Evolutionary conservation across 345 rosid species (phyloP).

Genomic region (Salix caprea): DNA sequence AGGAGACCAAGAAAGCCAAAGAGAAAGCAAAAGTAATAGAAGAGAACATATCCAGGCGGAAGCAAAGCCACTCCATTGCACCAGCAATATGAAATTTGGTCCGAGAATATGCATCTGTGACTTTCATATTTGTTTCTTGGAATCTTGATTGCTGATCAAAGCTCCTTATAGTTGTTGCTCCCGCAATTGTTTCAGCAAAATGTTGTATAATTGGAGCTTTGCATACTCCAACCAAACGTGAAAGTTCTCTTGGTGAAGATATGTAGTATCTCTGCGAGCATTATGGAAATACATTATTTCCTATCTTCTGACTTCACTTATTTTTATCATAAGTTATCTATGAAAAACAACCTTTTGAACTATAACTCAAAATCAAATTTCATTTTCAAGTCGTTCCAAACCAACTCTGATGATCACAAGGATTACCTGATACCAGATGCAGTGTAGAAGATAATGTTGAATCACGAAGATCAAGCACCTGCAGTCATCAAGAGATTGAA

Average conservation of each 20-base stretch:
- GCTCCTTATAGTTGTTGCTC: slow-evolving; percentile 61
- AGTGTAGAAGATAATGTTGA: no score
- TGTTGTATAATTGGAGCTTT: slow-evolving; percentile 70
- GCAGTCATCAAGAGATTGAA: no score
- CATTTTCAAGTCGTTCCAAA: neutral
- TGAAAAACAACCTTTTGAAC: no score
- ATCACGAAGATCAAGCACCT: no score
- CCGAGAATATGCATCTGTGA: slow-evolving; percentile 49
- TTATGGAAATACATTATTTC: neutral
- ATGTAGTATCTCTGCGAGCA: slow-evolving; percentile 62
- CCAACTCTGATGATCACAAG: neutral
- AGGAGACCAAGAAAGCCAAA: slow-evolving; percentile 53
- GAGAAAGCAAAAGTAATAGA: slow-evolving; percentile 49
- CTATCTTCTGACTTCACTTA: no score
- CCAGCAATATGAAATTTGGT: slow-evolving; percentile 42
- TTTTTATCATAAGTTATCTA: no score
- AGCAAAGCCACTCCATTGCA: slow-evolving; percentile 75
- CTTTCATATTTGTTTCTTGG: slow-evolving; percentile 45
- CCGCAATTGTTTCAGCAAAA: slow-evolving; percentile 73
- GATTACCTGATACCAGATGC: slow-evolving; percentile 77
- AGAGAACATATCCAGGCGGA: slow-evolving; percentile 63
- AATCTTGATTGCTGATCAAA: slow-evolving; percentile 69
- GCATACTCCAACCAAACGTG: slow-evolving; percentile 62
- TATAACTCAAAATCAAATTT: no score
- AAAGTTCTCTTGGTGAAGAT: slow-evolving; percentile 64